Base-by-base conservation (phyloP, 495 filamentous ascomycete species). In the Aspergillus ellipticus region DNA sequence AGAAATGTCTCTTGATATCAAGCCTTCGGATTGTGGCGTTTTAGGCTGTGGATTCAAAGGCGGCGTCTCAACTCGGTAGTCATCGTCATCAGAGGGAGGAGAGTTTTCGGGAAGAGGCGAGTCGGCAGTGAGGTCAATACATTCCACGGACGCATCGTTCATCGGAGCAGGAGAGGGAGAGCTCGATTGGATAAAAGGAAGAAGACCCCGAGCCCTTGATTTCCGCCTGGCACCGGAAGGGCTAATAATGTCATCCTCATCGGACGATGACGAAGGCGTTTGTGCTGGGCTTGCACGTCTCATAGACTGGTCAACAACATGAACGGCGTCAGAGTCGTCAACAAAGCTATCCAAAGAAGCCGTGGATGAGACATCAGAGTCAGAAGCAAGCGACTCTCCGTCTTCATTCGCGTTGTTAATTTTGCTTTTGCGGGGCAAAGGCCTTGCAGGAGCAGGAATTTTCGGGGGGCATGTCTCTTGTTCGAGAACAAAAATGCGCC, bases 401-500 rank as follows among this genome's bases (percentile, higher is more conserved):
- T 78, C 81, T 11, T 29, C 45, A 22, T n/a, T 49, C 60, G 11
- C 54, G 42, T 16, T 49, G 55, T 21, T 51, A 53, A 16, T 58
- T 67, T 17, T 55, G 54, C 21, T 51, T 61, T n/a, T 26, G 52
- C 24, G 45, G 16, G 55, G 57, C 45, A 57, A 48, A 19, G 52
- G 57, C 31, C 69, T 73, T 7, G 72, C 61, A 10, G 61, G 55
- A 5, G 51, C 51, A 0, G 67, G 45, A 41, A 71, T 60, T 52
- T 73, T 84, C 7, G 76, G 73, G 0, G 88, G 87, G 42, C 74
- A 74, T 4, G 51, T 60, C 2, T 75, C 67, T 20, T 71, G 70
- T 52, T 77, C 64, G 19, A 90, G 73, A 1, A 86, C 43, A 3
- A 58, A 61, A 16, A 86, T 71, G 46, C 73, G 76, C 82, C 84